Conservation (phyloP, 768 basidiomycete genomes). For the Boletus subcaerulescens region DNA sequence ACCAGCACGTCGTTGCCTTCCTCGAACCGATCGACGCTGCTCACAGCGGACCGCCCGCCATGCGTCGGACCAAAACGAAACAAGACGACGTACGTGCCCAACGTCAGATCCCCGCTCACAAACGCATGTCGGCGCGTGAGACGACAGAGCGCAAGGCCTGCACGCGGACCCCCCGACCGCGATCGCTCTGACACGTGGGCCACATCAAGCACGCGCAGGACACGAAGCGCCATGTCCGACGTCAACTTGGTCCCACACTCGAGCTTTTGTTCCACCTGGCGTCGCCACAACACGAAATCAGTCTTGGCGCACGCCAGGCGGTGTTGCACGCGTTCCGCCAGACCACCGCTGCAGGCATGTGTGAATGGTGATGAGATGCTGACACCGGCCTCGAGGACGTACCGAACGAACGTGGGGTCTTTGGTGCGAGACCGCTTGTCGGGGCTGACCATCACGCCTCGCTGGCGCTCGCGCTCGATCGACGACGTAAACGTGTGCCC, state of each 20-base stretch:
- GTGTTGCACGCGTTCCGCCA: slow-evolving; percentile 49
- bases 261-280: slow-evolving; percentile 42
- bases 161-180: slow-evolving; percentile 25
- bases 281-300: slow-evolving; percentile 50
- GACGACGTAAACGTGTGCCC: slow-evolving; percentile 35
- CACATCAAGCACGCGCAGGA: slow-evolving; percentile 42
- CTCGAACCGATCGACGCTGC: slow-evolving; percentile 37
- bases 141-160: slow-evolving; percentile 44
- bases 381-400: slow-evolving; percentile 8
- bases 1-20: slow-evolving; percentile 41
- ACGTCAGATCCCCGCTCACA: slow-evolving; percentile 12
- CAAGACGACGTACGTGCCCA: slow-evolving; percentile 34
- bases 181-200: slow-evolving; percentile 28
- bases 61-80: slow-evolving; percentile 36
- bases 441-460: slow-evolving; percentile 60
- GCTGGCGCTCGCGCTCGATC: slow-evolving; percentile 37
- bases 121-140: slow-evolving; percentile 24
- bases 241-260: slow-evolving; percentile 28
- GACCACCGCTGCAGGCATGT: slow-evolving; percentile 44
- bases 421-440: slow-evolving; percentile 47
- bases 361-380: neutral
- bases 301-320: slow-evolving; percentile 44
- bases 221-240: slow-evolving; percentile 42
- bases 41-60: slow-evolving; percentile 23
- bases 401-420: slow-evolving; percentile 49